A percentile compares a stretch with the other conserved stretches of the same genome.
phyloP scores from a whole-genome alignment of 2,329 filamentous ascomycete species.

The Aspergillus versicolor region DNA sequence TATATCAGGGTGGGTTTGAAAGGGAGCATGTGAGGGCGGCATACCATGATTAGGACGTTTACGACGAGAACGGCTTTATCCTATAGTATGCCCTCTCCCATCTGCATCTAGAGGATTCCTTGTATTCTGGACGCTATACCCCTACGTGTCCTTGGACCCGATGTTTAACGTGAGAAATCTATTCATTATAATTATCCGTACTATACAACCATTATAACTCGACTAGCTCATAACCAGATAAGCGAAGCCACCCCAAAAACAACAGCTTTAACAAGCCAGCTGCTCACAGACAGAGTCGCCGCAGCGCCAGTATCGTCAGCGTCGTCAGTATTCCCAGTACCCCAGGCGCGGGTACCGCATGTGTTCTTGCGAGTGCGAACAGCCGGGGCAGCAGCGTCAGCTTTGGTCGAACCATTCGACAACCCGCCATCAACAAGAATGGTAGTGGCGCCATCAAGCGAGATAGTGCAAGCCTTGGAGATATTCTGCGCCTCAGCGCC shows the following conservation, averaged over 20 bases:
- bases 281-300: background rate
- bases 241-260: too few species aligned
- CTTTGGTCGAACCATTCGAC: conserved; percentile 8
- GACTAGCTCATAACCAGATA: too few species aligned
- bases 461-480: background rate
- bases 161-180: too few species aligned
- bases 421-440: conserved; percentile 5
- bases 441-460: background rate
- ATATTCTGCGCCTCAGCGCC: background rate
- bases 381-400: background rate
- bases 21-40: background rate
- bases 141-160: too few species aligned
- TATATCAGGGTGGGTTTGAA: background rate
- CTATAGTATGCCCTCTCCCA: too few species aligned
- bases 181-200: too few species aligned
- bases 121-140: too few species aligned
- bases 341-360: background rate
- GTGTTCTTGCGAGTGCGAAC: background rate
- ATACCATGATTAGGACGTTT: background rate
- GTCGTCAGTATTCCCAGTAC: background rate
- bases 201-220: too few species aligned
- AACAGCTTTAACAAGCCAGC: background rate
- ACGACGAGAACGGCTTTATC: too few species aligned
- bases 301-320: too few species aligned
- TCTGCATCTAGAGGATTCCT: too few species aligned